Percentiles rank a stretch among this genome's conserved stretches.
phyloP scores from a whole-genome alignment of 768 basidiomycete species.

The Amyloporia xantha region DNA sequence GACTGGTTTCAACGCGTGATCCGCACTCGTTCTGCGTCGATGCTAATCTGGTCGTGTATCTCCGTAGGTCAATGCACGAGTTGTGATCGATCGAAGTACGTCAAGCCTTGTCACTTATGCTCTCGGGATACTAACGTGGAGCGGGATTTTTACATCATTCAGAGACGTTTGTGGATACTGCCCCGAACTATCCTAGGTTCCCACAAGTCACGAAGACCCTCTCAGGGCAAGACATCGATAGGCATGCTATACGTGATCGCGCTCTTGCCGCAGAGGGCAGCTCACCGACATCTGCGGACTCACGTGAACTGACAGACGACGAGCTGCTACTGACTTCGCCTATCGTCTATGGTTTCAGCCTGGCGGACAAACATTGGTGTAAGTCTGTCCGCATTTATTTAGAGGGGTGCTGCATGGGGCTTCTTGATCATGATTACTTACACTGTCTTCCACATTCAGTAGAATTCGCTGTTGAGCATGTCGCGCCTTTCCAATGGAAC shows the following conservation, averaged over 20 bases:
- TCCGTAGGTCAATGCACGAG: slow-evolving; percentile 44
- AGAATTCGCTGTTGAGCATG: slow-evolving; percentile 52
- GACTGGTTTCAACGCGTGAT: neutral
- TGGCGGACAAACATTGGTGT: slow-evolving; percentile 56
- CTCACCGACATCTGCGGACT: neutral
- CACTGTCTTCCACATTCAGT: slow-evolving; percentile 30
- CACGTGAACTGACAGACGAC: slow-evolving; percentile 39
- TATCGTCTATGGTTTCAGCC: slow-evolving; percentile 56
- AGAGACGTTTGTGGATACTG: slow-evolving; percentile 23
- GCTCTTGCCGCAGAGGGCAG: neutral
- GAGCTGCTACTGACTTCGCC: slow-evolving; percentile 51
- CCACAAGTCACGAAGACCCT: slow-evolving; percentile 19
- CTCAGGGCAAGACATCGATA: slow-evolving; percentile 19
- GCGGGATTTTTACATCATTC: too few relatives aligned
- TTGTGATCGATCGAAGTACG: slow-evolving; percentile 57
- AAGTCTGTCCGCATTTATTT: slow-evolving; percentile 24
- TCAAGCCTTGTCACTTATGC: too few relatives aligned
- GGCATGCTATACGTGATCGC: slow-evolving; percentile 12
- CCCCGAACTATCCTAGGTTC: slow-evolving; percentile 22
- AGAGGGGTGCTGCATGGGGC: neutral
- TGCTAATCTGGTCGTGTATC: neutral
- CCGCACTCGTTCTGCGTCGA: neutral
- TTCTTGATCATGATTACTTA: too few relatives aligned
- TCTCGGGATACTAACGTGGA: too few relatives aligned
- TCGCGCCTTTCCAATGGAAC: slow-evolving; percentile 38